These are phyloP conservation scores for Lecanoromycetidae sp. DNA, from an alignment of 2,329 filamentous ascomycete genomes.

Conservation along the genomic window DNA sequence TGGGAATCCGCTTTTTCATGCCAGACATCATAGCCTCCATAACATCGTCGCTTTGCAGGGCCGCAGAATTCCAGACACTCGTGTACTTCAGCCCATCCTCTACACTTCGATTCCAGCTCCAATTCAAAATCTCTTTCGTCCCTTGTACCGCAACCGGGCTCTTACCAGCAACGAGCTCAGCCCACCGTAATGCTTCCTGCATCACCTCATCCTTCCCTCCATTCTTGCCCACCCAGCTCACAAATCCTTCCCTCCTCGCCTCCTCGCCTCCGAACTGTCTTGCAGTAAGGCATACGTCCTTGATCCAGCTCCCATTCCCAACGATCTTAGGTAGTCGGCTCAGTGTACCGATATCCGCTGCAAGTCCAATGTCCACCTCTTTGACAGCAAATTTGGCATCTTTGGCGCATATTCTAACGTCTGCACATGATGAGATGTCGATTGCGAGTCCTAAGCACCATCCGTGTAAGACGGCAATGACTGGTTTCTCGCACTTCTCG, in stretches of 20 bases:
- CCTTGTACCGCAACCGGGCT: slow-evolving; percentile 78
- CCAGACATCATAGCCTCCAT: slow-evolving; percentile 61
- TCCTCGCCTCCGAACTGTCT: slow-evolving; percentile 34
- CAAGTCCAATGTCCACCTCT: slow-evolving; percentile 39
- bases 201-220: slow-evolving; percentile 49
- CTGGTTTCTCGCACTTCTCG: slow-evolving; percentile 83
- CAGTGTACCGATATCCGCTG: slow-evolving; percentile 38
- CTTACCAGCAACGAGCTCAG: slow-evolving; percentile 58
- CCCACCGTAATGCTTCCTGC: slow-evolving; percentile 50
- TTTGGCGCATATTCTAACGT: slow-evolving; percentile 31
- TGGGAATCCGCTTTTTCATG: slow-evolving; percentile 64
- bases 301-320: slow-evolving; percentile 35
- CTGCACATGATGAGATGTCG: slow-evolving; percentile 41
- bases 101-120: slow-evolving; percentile 64
- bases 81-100: slow-evolving; percentile 74
- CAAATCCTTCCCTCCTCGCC: slow-evolving; percentile 33
- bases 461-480: slow-evolving; percentile 71
- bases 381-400: slow-evolving; percentile 33
- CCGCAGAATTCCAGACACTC: slow-evolving; percentile 72
- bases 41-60: slow-evolving; percentile 71
- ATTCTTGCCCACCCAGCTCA: slow-evolving; percentile 40
- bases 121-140: slow-evolving; percentile 78
- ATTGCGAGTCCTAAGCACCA: slow-evolving; percentile 67
- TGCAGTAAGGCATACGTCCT: slow-evolving; percentile 36
- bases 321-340: slow-evolving; percentile 37